A percentile compares a stretch with the other conserved stretches of the same genome.
Evolutionary conservation across 768 basidiomycete genomes (phyloP).

Genomic region (Rhodosporidiobolus odoratus): DNA sequence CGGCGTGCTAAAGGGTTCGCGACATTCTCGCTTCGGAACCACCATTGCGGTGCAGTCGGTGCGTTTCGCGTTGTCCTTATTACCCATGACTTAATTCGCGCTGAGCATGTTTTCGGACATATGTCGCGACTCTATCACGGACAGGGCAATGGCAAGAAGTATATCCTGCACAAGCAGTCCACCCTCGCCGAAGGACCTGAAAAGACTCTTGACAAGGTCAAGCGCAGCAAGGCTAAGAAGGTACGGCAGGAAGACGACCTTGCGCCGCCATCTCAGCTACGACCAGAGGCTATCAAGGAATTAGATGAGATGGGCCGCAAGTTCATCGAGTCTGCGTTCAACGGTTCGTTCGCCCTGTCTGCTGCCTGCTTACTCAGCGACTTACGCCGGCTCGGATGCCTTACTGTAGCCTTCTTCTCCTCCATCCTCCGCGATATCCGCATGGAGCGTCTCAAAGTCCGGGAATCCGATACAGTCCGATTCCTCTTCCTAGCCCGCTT

Average conservation of each 20-base stretch:
- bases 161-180: conserved; percentile 76
- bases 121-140: not conserved
- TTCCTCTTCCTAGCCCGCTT: conserved; percentile 81
- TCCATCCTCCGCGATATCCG: conserved; percentile 86
- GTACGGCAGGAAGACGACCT: conserved; percentile 50
- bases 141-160: conserved; percentile 47
- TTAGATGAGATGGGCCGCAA: conserved; percentile 65
- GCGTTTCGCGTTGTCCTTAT: conserved; percentile 10
- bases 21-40: conserved; percentile 95
- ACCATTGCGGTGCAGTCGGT: conserved; percentile 73
- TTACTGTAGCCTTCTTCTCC: conserved; percentile 67
- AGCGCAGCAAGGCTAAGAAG: conserved; percentile 56
- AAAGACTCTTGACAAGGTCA: conserved; percentile 64
- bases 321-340: conserved; percentile 80
- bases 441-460: conserved; percentile 81
- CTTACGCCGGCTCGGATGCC: not conserved
- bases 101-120: not conserved
- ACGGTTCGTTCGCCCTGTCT: conserved; percentile 57
- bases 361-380: too few relatives aligned
- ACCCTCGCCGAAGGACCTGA: conserved; percentile 67
- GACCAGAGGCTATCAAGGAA: conserved; percentile 45
- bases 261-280: conserved; percentile 43
- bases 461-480: conserved; percentile 89
- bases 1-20: conserved; percentile 55
- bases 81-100: too few relatives aligned